Conservation (phyloP, 306 rosid species). For the Prosopis cineraria region DNA sequence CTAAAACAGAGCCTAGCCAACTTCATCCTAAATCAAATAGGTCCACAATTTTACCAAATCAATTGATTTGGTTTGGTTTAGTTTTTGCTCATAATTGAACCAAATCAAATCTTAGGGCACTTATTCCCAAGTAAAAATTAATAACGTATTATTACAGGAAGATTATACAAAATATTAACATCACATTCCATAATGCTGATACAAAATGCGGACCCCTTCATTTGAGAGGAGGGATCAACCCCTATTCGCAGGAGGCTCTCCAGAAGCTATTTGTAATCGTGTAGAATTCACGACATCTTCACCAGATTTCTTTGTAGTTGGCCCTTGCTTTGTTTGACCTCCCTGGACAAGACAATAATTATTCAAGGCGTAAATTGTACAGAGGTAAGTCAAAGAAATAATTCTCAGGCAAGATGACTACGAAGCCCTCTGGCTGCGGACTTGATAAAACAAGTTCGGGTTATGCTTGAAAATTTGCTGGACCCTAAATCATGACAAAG, state of each 20-base stretch:
- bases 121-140: not conserved
- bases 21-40: not conserved
- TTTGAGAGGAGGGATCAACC: not conserved
- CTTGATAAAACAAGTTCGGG: not conserved
- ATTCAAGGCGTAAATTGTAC: not conserved
- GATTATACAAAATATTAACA: not conserved
- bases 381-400: slow-evolving; percentile 1
- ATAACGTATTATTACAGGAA: not conserved
- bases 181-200: not conserved
- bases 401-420: slow-evolving; percentile 12
- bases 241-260: slow-evolving; percentile 35
- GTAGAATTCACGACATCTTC: slow-evolving; percentile 44
- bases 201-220: not conserved
- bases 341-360: slow-evolving; percentile 45
- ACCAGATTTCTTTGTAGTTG: slow-evolving; percentile 50
- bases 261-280: slow-evolving; percentile 36
- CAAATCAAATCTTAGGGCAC: not conserved
- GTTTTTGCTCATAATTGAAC: not conserved
- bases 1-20: not conserved
- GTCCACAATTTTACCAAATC: not conserved
- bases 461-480: not conserved
- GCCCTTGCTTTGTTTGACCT: slow-evolving; percentile 64
- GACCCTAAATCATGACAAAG: not conserved
- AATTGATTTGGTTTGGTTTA: not conserved
- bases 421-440: not conserved